These are phyloP conservation scores for Cavenderia fasciculata DNA, from an alignment of 78 protist genomes.

Conservation along the genomic window DNA sequence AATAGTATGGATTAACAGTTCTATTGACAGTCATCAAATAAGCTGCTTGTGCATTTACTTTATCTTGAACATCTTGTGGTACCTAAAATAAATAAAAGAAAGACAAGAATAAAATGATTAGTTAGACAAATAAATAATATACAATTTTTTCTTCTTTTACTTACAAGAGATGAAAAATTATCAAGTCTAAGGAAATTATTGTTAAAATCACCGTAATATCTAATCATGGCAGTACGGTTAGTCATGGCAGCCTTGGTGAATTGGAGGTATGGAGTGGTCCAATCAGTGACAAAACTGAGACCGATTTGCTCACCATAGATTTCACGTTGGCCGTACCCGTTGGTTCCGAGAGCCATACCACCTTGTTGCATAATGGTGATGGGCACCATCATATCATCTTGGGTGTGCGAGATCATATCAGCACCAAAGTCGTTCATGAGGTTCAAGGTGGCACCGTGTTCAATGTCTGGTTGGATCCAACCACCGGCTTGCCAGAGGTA, in stretches of 20 bases:
- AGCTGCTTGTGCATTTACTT: background rate
- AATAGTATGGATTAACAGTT: constrained; percentile 2
- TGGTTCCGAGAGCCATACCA: constrained; percentile 17
- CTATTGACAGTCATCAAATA: background rate
- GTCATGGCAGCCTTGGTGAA: background rate
- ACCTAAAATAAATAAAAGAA: too few relatives aligned
- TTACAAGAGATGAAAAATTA: background rate
- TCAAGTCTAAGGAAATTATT: background rate
- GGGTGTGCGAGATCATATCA: constrained; percentile 25
- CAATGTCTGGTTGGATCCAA: background rate
- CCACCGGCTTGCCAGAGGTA: constrained; percentile 3
- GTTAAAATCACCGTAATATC: constrained; percentile 1
- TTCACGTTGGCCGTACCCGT: constrained; percentile 20
- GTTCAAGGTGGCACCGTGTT: constrained; percentile 1
- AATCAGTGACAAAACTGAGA: constrained; percentile 10
- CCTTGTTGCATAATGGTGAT: background rate
- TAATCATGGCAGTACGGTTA: background rate
- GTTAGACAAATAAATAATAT: background rate
- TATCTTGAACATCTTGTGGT: background rate
- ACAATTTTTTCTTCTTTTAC: background rate
- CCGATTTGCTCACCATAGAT: constrained; percentile 28
- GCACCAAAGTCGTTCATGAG: background rate
- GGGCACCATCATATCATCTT: constrained; percentile 32
- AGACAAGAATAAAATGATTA: too few relatives aligned
- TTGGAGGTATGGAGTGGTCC: constrained; percentile 11